phyloP scores from a whole-genome alignment of 2,329 filamentous ascomycete genomes.

The Ophiostoma novo-ulmi region DNA sequence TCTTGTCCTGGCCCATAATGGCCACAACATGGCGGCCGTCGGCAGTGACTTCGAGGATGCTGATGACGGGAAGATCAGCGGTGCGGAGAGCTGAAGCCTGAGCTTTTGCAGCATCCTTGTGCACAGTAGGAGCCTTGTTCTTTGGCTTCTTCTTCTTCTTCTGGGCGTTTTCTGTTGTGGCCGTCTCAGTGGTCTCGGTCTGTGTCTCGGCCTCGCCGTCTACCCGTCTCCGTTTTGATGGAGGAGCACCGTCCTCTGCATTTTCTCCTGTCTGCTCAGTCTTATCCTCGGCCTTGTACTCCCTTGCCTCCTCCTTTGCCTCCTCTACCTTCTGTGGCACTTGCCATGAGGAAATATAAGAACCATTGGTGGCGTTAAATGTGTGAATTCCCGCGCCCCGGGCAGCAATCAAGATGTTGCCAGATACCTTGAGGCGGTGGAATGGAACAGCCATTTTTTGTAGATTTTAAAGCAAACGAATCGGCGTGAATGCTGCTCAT shows the following conservation, averaged over 20 bases:
- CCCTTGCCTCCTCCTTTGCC: constrained; percentile 18
- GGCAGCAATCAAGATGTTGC: constrained; percentile 63
- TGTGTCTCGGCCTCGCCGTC: background rate
- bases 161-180: background rate
- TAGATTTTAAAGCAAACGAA: background rate
- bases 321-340: constrained; percentile 33
- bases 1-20: constrained; percentile 88
- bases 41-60: constrained; percentile 59
- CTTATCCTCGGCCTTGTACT: background rate
- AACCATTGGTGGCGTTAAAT: constrained; percentile 55
- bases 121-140: constrained; percentile 2
- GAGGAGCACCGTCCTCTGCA: constrained; percentile 17
- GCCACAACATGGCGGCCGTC: constrained; percentile 66
- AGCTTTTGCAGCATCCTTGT: constrained; percentile 4
- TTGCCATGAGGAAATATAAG: constrained; percentile 58
- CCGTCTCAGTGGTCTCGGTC: background rate
- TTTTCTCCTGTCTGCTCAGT: background rate
- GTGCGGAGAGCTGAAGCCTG: constrained; percentile 32
- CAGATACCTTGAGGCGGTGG: constrained; percentile 54
- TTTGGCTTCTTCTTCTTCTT: constrained; percentile 37
- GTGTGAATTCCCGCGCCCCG: constrained; percentile 67
- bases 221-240: constrained; percentile 22
- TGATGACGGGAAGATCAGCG: constrained; percentile 60
- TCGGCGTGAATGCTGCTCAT: background rate
- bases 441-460: constrained; percentile 47